Evolutionary conservation across 306 rosid species (phyloP).

Genomic region (Quillaja saponaria): DNA sequence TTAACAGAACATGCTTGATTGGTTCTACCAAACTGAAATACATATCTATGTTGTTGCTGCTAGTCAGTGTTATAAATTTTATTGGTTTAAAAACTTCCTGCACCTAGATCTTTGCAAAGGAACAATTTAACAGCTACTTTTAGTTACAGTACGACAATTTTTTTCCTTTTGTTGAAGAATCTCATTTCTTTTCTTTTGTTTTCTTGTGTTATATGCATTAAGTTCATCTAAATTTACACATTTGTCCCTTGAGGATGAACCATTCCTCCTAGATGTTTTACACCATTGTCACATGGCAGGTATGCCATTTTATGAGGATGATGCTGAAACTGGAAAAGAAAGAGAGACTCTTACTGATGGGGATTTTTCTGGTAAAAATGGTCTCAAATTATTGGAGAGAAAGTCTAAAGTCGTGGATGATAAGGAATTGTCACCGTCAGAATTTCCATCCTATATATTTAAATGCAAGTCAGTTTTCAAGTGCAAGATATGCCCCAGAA

Average conservation of each 20-base stretch:
- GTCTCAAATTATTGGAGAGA: slow-evolving; percentile 31
- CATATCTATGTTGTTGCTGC: no score
- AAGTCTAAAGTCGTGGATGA: slow-evolving; percentile 31
- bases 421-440: slow-evolving; percentile 35
- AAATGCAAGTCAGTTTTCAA: slow-evolving; percentile 78
- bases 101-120: no score
- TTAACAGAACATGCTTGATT: no score
- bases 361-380: slow-evolving; percentile 37
- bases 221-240: background rate
- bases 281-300: slow-evolving; percentile 40
- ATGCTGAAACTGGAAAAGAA: slow-evolving; percentile 42
- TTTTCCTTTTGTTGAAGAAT: no score
- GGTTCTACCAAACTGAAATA: no score
- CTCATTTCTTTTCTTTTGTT: no score
- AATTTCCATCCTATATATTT: slow-evolving; percentile 46
- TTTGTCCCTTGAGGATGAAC: slow-evolving; percentile 11
- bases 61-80: no score
- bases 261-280: slow-evolving; percentile 25
- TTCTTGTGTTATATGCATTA: no score
- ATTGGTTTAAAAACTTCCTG: no score
- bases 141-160: no score
- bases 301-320: slow-evolving; percentile 52
- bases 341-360: slow-evolving; percentile 23
- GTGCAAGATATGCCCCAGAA: slow-evolving; percentile 87
- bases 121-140: no score